Evolutionary conservation across 768 basidiomycete genomes (phyloP), one percentile per base, ranked within the genome.

Genomic region (Pleurotus giganteus): DNA sequence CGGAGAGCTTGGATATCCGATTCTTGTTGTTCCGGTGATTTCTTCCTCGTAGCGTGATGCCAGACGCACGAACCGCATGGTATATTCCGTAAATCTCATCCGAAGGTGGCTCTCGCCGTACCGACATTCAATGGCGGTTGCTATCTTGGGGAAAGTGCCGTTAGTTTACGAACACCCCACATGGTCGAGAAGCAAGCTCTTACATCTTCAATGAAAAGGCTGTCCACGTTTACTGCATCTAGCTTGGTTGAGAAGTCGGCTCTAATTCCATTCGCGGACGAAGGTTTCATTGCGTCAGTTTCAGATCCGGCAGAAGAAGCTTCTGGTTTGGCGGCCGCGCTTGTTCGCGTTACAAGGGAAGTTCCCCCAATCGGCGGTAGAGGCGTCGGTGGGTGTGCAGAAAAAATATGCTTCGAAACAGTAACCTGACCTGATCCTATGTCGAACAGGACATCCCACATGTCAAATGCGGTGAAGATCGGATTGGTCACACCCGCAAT

Each of bases 401-500:
- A 57, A 32, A 74, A 71, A 27, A 90, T 81, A 53, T 89, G 82
- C 61, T 81, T 88, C 36, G 84, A 80, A 5, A 91, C 80, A 6
- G 79, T 78, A 54, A 91, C 84, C 17, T 79, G 80, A 6, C 85
- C 85, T 0, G 79, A 77, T 27, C 85, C 83, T 56, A 89, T 76
- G 65, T 91, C 87, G 73, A 88, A 88, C 23, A 89, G 68, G 6
- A 91, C 69, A 65, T 91, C 89, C 89, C 89, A 91, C 1, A 74
- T 74, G 0, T 78, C 79, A 2, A 82, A 73, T 2, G 81, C 73
- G 58, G 88, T 86, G 66, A 89, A 90, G 43, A 89, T 84, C 4
- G 89, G 89, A 60, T 91, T 91, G 1, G 84, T 86, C 1, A 90
- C 89, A 5, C 89, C 89, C 2, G 88, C 89, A 39, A 91, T 86